These are phyloP conservation scores for Aureobasidium pullulans DNA, from an alignment of 2,329 filamentous ascomycete genomes.

Conservation along the genomic window DNA sequence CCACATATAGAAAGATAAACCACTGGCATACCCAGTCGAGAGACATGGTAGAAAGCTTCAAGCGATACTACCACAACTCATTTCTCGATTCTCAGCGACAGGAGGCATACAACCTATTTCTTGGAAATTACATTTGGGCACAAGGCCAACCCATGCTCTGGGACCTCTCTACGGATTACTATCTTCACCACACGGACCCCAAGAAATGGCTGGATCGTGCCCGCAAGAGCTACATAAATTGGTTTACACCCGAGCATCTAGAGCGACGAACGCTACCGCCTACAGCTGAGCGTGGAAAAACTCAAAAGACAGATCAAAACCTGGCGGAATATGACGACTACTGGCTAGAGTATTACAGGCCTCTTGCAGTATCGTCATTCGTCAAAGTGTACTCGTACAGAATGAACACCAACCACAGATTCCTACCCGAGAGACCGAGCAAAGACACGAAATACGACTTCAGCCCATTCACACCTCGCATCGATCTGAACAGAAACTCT, in stretches of 20 bases:
- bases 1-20: conserved; percentile 97
- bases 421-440: conserved; percentile 63
- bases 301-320: not conserved
- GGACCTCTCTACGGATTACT: conserved; percentile 93
- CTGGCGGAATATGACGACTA: conserved; percentile 68
- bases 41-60: conserved; percentile 99
- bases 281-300: conserved; percentile 27
- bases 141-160: conserved; percentile 91
- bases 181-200: conserved; percentile 85
- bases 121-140: conserved; percentile 88
- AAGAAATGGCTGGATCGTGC: conserved; percentile 59
- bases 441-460: conserved; percentile 67
- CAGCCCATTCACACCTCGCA: conserved; percentile 77
- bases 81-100: conserved; percentile 97
- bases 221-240: conserved; percentile 70
- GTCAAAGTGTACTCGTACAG: conserved; percentile 88
- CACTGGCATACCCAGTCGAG: conserved; percentile 97
- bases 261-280: conserved; percentile 54
- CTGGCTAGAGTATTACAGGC: conserved; percentile 95
- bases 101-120: conserved; percentile 94
- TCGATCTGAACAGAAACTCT: conserved; percentile 29
- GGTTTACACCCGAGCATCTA: conserved; percentile 73
- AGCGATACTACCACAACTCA: conserved; percentile 97
- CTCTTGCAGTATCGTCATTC: conserved; percentile 78
- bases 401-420: conserved; percentile 82